A percentile compares a stretch with the other conserved stretches of the same genome.
Evolutionary conservation across 805 yeast genomes (phyloP).

Genomic region (Naumovozyma castellii): DNA sequence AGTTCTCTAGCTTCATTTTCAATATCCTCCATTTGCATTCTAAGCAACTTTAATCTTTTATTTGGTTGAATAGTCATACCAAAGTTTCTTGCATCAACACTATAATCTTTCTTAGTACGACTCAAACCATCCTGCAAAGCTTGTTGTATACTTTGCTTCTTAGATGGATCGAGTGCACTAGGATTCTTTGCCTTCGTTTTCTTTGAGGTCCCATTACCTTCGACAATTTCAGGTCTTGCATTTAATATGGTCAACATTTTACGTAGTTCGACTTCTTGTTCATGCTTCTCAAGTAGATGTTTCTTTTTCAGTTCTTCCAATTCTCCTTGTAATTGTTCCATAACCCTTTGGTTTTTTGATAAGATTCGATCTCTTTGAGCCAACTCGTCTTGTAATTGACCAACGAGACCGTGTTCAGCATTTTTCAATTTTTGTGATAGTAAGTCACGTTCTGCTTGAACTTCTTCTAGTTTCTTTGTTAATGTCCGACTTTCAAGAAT

Average conservation of each 20-base stretch:
- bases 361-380: slow-evolving; percentile 62
- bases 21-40: slow-evolving; percentile 77
- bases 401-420: slow-evolving; percentile 77
- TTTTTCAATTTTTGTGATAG: slow-evolving; percentile 56
- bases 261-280: slow-evolving; percentile 68
- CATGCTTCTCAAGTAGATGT: slow-evolving; percentile 53
- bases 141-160: slow-evolving; percentile 22
- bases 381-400: slow-evolving; percentile 54
- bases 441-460: slow-evolving; percentile 48
- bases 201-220: slow-evolving; percentile 5
- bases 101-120: slow-evolving; percentile 34
- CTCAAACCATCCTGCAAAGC: slow-evolving; percentile 28
- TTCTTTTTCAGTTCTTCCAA: slow-evolving; percentile 59
- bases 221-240: slow-evolving; percentile 30
- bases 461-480: slow-evolving; percentile 39
- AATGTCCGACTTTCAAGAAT: slow-evolving; percentile 49
- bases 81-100: slow-evolving; percentile 31
- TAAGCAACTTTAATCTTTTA: slow-evolving; percentile 58
- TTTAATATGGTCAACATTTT: slow-evolving; percentile 59
- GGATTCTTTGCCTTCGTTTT: slow-evolving; percentile 1
- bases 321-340: slow-evolving; percentile 53
- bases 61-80: slow-evolving; percentile 57
- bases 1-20: slow-evolving; percentile 78
- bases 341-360: slow-evolving; percentile 51
- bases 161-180: slow-evolving; percentile 20